These are phyloP conservation scores for Coemansia sp. DNA, from an alignment of 192 early-diverging fungal species.

Conservation along the genomic window DNA sequence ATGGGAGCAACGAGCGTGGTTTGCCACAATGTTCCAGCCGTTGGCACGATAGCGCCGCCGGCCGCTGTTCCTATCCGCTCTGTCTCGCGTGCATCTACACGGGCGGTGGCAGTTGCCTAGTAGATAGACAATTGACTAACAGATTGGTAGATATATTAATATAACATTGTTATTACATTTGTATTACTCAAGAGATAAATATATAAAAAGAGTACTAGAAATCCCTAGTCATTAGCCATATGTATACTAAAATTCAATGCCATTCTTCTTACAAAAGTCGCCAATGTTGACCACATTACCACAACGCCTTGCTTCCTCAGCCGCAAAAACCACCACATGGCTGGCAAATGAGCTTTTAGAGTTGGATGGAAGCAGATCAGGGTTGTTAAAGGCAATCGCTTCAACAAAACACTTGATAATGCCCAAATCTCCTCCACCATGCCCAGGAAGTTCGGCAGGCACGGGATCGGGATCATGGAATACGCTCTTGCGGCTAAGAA, in stretches of 20 bases:
- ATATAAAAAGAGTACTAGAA: too few species aligned
- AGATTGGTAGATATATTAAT: background rate
- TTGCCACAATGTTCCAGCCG: constrained; percentile 7
- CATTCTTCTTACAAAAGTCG: constrained; percentile 12
- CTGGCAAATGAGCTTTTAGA: constrained; percentile 11
- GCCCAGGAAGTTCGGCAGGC: constrained; percentile 5
- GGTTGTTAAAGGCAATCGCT: constrained; percentile 11
- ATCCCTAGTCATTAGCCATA: background rate
- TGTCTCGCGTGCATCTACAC: constrained; percentile 10
- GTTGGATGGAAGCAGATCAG: constrained; percentile 12
- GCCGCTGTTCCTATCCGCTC: constrained; percentile 27
- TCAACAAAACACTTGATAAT: constrained; percentile 16
- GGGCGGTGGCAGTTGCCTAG: constrained; percentile 27
- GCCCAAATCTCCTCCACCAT: constrained; percentile 27
- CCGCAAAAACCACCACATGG: constrained; percentile 22
- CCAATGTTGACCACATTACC: constrained; percentile 12
- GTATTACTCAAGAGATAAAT: too few species aligned
- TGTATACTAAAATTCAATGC: background rate
- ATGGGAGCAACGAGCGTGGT: constrained; percentile 16
- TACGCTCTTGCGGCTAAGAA: constrained; percentile 41
- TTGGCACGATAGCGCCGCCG: constrained; percentile 15
- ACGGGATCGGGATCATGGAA: constrained; percentile 10
- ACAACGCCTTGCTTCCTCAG: constrained; percentile 21
- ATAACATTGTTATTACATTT: background rate
- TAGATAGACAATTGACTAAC: too few species aligned